Evolutionary conservation across 768 basidiomycete species (phyloP).

Genomic region (Candolleomyces aberdarensis): DNA sequence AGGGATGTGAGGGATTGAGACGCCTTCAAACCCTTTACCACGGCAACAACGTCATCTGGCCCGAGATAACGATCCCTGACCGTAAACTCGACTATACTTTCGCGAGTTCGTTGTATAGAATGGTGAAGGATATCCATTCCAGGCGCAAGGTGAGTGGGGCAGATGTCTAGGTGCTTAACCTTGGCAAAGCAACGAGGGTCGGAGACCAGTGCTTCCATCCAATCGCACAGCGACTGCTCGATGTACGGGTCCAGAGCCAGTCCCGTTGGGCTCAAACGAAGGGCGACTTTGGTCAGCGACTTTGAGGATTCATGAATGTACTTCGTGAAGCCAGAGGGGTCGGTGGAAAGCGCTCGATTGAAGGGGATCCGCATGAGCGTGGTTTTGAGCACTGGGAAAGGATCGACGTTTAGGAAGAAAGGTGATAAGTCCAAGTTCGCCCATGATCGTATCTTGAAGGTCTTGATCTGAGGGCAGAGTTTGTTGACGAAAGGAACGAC

Average conservation of each 20-base stretch:
- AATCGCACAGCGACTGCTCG: conserved; percentile 32
- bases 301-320: conserved; percentile 27
- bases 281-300: conserved; percentile 30
- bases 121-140: conserved; percentile 33
- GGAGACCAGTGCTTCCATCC: conserved; percentile 28
- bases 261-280: conserved; percentile 38
- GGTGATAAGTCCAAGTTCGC: conserved; percentile 36
- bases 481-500: conserved; percentile 41
- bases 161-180: conserved; percentile 36
- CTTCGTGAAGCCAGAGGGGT: conserved; percentile 33
- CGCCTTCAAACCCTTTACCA: conserved; percentile 22
- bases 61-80: conserved; percentile 41
- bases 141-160: conserved; percentile 31
- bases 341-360: conserved; percentile 30
- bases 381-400: conserved; percentile 29
- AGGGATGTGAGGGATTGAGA: conserved; percentile 25
- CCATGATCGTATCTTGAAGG: conserved; percentile 39
- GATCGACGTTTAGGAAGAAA: conserved; percentile 31
- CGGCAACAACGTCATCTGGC: conserved; percentile 24
- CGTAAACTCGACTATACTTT: conserved; percentile 29
- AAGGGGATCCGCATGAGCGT: conserved; percentile 39
- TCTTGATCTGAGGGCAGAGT: conserved; percentile 30
- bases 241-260: conserved; percentile 21
- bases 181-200: conserved; percentile 25
- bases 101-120: conserved; percentile 27